Conservation (phyloP, 2,329 filamentous ascomycete genomes). For the Fusarium lateritium region DNA sequence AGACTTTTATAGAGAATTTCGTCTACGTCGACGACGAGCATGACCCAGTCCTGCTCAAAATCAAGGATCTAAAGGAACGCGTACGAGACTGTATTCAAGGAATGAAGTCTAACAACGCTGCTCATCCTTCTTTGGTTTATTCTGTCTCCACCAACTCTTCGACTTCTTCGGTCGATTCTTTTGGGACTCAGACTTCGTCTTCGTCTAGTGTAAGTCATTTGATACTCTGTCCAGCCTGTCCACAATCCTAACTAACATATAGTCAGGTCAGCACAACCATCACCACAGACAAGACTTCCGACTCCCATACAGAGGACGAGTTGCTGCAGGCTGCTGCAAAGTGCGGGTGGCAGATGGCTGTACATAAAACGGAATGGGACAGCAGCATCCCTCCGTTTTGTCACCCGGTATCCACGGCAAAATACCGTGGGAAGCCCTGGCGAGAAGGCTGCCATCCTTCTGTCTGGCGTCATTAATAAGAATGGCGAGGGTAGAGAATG, state of each 20-base stretch:
- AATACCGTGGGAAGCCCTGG: not conserved
- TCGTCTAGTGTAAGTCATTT: not conserved
- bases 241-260: not conserved
- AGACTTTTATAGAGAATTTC: no score
- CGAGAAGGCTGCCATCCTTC: not conserved
- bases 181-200: not conserved
- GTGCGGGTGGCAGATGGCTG: not conserved
- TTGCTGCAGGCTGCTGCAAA: not conserved
- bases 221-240: not conserved
- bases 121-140: not conserved
- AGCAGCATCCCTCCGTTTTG: not conserved
- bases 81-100: not conserved
- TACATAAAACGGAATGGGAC: not conserved
- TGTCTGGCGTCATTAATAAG: not conserved
- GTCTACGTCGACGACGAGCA: not conserved
- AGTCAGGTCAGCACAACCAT: not conserved
- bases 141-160: not conserved
- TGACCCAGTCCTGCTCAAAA: not conserved
- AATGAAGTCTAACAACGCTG: not conserved
- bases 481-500: not conserved
- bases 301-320: no score
- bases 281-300: not conserved
- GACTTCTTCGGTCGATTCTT: not conserved
- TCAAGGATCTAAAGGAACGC: not conserved
- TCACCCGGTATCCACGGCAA: not conserved